Conservation (phyloP, 2,329 filamentous ascomycete species). For the Lecanoromycetidae sp. region DNA sequence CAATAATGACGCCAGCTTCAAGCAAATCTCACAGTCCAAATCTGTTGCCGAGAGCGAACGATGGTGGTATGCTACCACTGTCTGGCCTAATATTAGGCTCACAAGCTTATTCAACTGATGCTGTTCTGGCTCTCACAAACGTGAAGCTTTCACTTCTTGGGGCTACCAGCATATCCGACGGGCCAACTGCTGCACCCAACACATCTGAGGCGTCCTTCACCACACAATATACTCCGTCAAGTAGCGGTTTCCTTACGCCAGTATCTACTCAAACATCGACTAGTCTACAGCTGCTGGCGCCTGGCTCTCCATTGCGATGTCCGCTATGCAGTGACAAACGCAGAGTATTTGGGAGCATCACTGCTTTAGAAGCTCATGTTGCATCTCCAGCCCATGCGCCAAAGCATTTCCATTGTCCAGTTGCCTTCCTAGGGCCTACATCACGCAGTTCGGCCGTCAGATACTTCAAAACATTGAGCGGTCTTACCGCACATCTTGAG, state of each 20-base stretch:
- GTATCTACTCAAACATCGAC: neutral
- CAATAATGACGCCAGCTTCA: neutral
- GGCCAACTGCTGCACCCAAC: no score
- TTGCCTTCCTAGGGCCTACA: neutral
- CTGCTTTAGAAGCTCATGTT: neutral
- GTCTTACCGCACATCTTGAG: constrained; percentile 1
- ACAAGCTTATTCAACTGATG: no score
- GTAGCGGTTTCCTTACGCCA: neutral
- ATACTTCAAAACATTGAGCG: neutral
- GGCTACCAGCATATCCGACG: no score
- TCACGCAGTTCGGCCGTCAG: neutral
- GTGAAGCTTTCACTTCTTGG: no score
- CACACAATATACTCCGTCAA: no score
- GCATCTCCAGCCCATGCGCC: neutral
- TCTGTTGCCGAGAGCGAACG: no score
- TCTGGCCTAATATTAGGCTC: no score
- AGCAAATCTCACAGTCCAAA: no score
- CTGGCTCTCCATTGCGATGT: neutral
- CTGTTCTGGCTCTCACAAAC: no score
- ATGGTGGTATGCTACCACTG: no score
- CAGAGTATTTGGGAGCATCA: neutral
- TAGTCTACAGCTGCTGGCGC: neutral
- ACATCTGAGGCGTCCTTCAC: no score
- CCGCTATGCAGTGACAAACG: neutral
- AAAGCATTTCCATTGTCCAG: neutral